Evolutionary conservation across 2,329 filamentous ascomycete species (phyloP).

Genomic region (Tolypocladium inflatum): DNA sequence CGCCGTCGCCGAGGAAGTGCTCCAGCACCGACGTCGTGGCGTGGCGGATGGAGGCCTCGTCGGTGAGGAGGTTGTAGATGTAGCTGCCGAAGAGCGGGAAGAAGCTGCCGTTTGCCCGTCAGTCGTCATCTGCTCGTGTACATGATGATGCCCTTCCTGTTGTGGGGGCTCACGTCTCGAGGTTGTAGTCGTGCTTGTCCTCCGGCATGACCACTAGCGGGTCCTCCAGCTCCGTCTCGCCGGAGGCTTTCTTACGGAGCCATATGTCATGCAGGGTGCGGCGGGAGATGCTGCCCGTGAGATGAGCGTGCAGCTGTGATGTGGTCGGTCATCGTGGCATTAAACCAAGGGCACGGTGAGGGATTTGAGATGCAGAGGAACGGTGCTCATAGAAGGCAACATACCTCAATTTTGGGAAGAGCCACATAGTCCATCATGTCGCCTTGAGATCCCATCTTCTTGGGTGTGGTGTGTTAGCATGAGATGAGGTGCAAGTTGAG

Average conservation of each 20-base stretch:
- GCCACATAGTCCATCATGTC: slow-evolving; percentile 32
- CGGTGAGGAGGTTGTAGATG: slow-evolving; percentile 67
- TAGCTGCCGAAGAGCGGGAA: slow-evolving; percentile 71
- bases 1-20: slow-evolving; percentile 61
- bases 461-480: too few relatives aligned
- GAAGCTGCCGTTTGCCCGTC: slow-evolving; percentile 41
- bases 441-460: not conserved
- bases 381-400: not conserved
- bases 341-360: not conserved
- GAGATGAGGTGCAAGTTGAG: not conserved
- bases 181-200: slow-evolving; percentile 61
- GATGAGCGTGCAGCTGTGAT: slow-evolving; percentile 64
- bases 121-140: not conserved
- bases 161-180: slow-evolving; percentile 48
- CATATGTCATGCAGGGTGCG: slow-evolving; percentile 67
- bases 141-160: too few relatives aligned
- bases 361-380: not conserved
- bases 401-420: slow-evolving; percentile 48
- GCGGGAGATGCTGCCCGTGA: slow-evolving; percentile 69
- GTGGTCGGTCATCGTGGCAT: not conserved
- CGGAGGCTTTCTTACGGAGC: slow-evolving; percentile 45
- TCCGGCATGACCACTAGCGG: slow-evolving; percentile 59
- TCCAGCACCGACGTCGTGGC: slow-evolving; percentile 56
- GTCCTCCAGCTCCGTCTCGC: slow-evolving; percentile 50
- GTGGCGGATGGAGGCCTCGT: slow-evolving; percentile 46